These are phyloP conservation scores for Globisporangium nagaii DNA, from an alignment of 352 stramenopile genomes.

Conservation along the genomic window DNA sequence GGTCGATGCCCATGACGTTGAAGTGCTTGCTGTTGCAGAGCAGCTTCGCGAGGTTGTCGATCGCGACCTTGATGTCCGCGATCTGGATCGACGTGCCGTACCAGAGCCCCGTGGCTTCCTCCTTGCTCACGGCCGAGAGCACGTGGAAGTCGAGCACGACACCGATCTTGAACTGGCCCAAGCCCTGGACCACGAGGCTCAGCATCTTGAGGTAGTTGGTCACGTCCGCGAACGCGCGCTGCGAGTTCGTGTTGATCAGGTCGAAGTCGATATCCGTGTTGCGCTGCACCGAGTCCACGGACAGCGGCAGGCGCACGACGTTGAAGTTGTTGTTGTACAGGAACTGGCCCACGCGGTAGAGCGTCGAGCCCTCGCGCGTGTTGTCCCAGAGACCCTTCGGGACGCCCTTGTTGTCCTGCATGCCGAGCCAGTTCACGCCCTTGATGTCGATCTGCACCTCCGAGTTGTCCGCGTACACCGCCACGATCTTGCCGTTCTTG, in stretches of 20 bases:
- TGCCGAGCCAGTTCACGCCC: conserved; percentile 82
- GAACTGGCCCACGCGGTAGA: conserved; percentile 76
- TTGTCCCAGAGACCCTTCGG: conserved; percentile 80
- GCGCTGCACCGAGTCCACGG: conserved; percentile 61
- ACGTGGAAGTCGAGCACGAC: conserved; percentile 81
- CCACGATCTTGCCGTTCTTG: conserved; percentile 69
- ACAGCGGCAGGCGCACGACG: conserved; percentile 65
- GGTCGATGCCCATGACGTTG: conserved; percentile 82
- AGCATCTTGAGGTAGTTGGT: conserved; percentile 70
- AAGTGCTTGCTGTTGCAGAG: conserved; percentile 80
- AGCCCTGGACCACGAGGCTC: conserved; percentile 49
- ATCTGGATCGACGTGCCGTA: conserved; percentile 73
- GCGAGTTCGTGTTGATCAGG: conserved; percentile 83
- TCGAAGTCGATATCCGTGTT: conserved; percentile 56
- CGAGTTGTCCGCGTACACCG: conserved; percentile 39
- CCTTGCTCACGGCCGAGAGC: conserved; percentile 34
- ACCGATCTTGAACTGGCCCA: conserved; percentile 71
- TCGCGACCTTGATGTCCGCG: conserved; percentile 70
- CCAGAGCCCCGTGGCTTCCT: conserved; percentile 54
- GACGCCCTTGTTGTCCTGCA: conserved; percentile 66
- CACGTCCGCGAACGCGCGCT: conserved; percentile 54
- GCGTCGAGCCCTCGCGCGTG: conserved; percentile 64
- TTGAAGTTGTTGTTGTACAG: conserved; percentile 79
- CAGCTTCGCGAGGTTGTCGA: conserved; percentile 58
- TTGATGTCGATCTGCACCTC: conserved; percentile 77